Base-by-base conservation (phyloP, 495 filamentous ascomycete genomes). In the Hypoxylon subgilvum region DNA sequence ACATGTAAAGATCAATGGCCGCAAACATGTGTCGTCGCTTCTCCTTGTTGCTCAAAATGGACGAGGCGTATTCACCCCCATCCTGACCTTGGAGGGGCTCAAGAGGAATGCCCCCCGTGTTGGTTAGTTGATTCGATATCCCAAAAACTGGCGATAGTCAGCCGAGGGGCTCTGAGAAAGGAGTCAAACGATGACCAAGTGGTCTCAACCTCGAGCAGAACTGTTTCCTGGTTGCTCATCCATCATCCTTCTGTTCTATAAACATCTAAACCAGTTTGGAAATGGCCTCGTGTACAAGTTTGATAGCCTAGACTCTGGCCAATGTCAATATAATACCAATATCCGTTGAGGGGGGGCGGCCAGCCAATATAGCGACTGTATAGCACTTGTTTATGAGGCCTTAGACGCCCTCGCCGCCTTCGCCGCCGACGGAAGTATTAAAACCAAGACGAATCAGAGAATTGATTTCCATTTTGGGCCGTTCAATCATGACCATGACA, bases 231-330 rank as follows among this genome's bases (percentile, higher is more conserved):
- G 28, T 30, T 28, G 48, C 31, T 56, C 41, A 42, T 46, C 35
- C 13, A 14, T 22, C 43, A 63, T 63, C 60, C 60, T 63, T 22
- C 60, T 63, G 53, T 49, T 54, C 48, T 57, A 63, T 57, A 57
- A 63, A 57, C 58, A 56, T 52, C 55, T 42, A 42, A 36, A 34
- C n/a, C n/a, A 45, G 36, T 38, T 39, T 25, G 52, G 35, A 25
- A 35, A 45, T 40, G 25, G 10, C 39, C 51, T 54, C 50, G 25
- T 40, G 18, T 44, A 22, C 13, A 28, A 12, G 21, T 55, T 14
- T 55, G 16, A 36, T 49, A 43, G 18, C 12, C 21, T 12, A 35
- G 22, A 19, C 19, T 5, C 16, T 4, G 19, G 31, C 38, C 36
- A 44, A 53, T 39, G 13, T 44, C 9, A 31, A 52, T 27, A 51